Evolutionary conservation across 495 filamentous ascomycete species (phyloP).

Genomic region (Halenospora varia): DNA sequence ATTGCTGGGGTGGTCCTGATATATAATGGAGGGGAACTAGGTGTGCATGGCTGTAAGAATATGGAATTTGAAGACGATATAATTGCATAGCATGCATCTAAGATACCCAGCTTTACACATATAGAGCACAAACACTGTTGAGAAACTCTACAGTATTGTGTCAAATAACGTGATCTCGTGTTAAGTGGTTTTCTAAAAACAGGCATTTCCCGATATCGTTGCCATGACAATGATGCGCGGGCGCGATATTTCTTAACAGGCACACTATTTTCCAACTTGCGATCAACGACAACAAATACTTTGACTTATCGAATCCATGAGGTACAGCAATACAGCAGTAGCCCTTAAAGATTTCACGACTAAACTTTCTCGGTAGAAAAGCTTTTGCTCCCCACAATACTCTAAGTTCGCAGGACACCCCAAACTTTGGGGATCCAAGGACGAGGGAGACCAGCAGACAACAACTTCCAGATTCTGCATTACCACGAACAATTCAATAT

Average conservation of each 20-base stretch:
- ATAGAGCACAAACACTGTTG: too few species aligned
- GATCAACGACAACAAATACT: not conserved
- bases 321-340: not conserved
- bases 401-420: slow-evolving; percentile 10
- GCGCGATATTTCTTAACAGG: not conserved
- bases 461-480: not conserved
- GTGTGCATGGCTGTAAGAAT: not conserved
- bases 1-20: not conserved
- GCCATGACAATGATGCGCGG: slow-evolving; percentile 12
- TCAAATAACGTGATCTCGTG: not conserved
- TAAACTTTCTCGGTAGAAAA: slow-evolving; percentile 1
- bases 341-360: not conserved
- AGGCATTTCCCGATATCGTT: slow-evolving; percentile 4
- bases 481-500: slow-evolving; percentile 4
- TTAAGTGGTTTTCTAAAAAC: slow-evolving; percentile 16
- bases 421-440: not conserved
- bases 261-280: not conserved
- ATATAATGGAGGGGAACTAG: too few species aligned
- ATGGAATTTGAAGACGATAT: not conserved
- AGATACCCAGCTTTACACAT: not conserved
- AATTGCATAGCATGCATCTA: not conserved
- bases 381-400: slow-evolving; percentile 15
- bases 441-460: not conserved
- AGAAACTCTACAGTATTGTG: not conserved
- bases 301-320: slow-evolving; percentile 13